Base-by-base conservation (phyloP, 1,139 yeast species). In the Nakaseomyces uthaithaninus region DNA sequence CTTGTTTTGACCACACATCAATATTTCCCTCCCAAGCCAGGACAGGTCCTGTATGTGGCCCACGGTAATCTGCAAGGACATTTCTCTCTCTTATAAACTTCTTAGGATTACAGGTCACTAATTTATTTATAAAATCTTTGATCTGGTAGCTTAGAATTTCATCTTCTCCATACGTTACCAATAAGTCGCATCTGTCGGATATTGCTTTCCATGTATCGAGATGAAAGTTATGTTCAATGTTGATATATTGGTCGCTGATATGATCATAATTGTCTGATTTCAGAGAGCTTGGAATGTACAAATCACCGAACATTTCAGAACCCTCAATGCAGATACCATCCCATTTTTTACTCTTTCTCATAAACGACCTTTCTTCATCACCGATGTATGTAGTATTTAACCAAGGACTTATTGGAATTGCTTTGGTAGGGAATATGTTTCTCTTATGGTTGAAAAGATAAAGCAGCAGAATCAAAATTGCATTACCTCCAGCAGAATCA, bases 401-500 rank as follows among this genome's bases (percentile, higher is more conserved):
- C 60, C 60, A 55, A 4, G 60, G 60, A 33, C 59, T 53, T 9
- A 55, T 38, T 6, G 42, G 42, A 9, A 54, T 26, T 10, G 50
- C 52, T 33, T 48, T 49, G 17, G 39, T 38, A 8, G 60, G 60
- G 8, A 46, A 28, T 9, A 38, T n/a, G 1, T 9, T 23, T 23
- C 42, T 23, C 3, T 36, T 26, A 27, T 39, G 42, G 26, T 37
- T 35, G n/a, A 39, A 36, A n/a, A 49, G 25, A 28, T 46, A 45
- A 17, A 39, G 33, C 17, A 54, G 33, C 15, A 52, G 37, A 35
- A 48, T 40, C 11, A 53, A 26, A 7, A 50, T 39, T 3, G 54
- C 36, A 28, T 52, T 46, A n/a, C 55, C 59, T 18, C 59, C 59
- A 6, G 56, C 54, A 3, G 59, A 54, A 26, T 54, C 59, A 14